phyloP scores from a whole-genome alignment of 2,329 filamentous ascomycete species.

The Fusarium guadeloupense region DNA sequence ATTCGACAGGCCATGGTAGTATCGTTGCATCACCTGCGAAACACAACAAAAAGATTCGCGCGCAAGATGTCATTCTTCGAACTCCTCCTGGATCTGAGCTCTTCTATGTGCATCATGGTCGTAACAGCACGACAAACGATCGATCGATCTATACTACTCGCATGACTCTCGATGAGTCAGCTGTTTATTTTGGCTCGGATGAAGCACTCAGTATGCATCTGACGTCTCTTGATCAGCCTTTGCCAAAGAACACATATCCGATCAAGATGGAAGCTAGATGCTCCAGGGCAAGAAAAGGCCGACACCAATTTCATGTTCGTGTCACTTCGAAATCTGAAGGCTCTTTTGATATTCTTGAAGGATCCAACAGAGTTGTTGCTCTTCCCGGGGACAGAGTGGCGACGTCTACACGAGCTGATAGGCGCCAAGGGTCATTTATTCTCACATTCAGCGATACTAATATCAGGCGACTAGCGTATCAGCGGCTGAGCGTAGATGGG shows the following conservation, averaged over 20 bases:
- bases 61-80: conserved; percentile 46
- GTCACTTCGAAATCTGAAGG: conserved; percentile 18
- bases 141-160: conserved; percentile 48
- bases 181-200: conserved; percentile 41
- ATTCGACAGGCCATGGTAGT: conserved; percentile 49
- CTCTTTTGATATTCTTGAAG: conserved; percentile 29
- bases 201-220: conserved; percentile 45
- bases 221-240: conserved; percentile 45
- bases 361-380: conserved; percentile 25
- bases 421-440: not conserved
- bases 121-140: conserved; percentile 42
- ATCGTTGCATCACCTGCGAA: conserved; percentile 47
- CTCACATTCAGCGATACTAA: not conserved
- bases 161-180: conserved; percentile 40
- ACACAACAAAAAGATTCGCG: conserved; percentile 30
- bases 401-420: not conserved
- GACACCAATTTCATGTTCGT: not conserved
- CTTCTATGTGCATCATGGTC: conserved; percentile 49
- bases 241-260: conserved; percentile 46
- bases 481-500: conserved; percentile 19
- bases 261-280: conserved; percentile 36
- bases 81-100: conserved; percentile 46
- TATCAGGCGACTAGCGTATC: conserved; percentile 21
- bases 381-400: conserved; percentile 3
- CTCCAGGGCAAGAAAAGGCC: not conserved